A percentile compares a stretch with the other conserved stretches of the same genome.
phyloP scores from a whole-genome alignment of 2,329 filamentous ascomycete genomes.

The Pseudogymnoascus sp. region DNA sequence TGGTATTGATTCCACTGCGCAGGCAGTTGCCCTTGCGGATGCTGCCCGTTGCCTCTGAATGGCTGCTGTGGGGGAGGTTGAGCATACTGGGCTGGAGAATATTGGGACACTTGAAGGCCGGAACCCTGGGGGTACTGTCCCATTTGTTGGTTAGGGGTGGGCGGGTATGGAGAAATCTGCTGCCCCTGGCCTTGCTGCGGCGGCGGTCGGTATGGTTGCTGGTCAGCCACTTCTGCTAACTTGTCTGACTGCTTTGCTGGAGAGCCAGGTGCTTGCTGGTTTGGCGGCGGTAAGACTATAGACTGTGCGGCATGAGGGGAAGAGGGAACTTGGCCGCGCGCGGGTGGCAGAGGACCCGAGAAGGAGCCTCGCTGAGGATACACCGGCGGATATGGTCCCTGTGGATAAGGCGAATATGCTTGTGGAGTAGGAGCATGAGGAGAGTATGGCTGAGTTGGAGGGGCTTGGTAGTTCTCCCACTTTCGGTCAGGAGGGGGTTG shows the following conservation, averaged over 20 bases:
- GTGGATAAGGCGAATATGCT: constrained; percentile 15
- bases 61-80: constrained; percentile 6
- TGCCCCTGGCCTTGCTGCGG: constrained; percentile 23
- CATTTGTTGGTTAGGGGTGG: not conserved
- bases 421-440: constrained; percentile 13
- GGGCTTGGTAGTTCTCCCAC: constrained; percentile 25
- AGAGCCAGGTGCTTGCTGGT: constrained; percentile 18
- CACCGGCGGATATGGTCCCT: constrained; percentile 3
- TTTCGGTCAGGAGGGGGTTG: constrained; percentile 15
- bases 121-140: not conserved
- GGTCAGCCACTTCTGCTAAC: constrained; percentile 27
- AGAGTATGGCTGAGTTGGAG: constrained; percentile 14
- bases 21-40: constrained; percentile 13
- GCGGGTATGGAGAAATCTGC: constrained; percentile 16
- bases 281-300: constrained; percentile 23
- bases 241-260: constrained; percentile 24
- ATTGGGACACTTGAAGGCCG: not conserved
- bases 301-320: constrained; percentile 23
- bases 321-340: constrained; percentile 26
- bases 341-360: constrained; percentile 22
- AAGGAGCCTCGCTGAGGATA: constrained; percentile 19
- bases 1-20: constrained; percentile 15
- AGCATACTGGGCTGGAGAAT: not conserved
- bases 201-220: constrained; percentile 25
- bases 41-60: constrained; percentile 8